A percentile compares a stretch with the other conserved stretches of the same genome.
Conservation (phyloP, 2,329 filamentous ascomycete genomes). For the Capronia coronata region DNA sequence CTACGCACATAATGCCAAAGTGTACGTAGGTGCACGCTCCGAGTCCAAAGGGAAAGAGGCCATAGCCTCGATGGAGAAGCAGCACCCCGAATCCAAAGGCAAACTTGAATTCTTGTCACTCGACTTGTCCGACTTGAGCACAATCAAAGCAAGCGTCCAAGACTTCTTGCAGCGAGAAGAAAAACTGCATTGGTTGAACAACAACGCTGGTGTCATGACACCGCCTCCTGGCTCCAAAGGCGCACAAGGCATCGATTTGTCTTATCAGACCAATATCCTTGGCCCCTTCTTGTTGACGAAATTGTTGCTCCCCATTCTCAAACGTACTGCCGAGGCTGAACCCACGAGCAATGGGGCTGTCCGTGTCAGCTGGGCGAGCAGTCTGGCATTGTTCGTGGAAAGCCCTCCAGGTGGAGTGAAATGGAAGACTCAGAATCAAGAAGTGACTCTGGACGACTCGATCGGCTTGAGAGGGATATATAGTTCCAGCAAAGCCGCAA, state of each 20-base stretch:
- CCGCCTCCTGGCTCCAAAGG: slow-evolving; percentile 33
- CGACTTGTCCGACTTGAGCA: slow-evolving; percentile 28
- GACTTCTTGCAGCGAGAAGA: slow-evolving; percentile 29
- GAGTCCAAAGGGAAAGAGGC: slow-evolving; percentile 36
- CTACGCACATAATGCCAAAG: slow-evolving; percentile 39
- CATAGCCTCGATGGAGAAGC: slow-evolving; percentile 37
- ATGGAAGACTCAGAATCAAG: slow-evolving; percentile 13
- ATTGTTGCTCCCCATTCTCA: slow-evolving; percentile 34
- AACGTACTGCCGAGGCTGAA: slow-evolving; percentile 26
- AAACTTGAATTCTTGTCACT: slow-evolving; percentile 35
- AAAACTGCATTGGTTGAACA: slow-evolving; percentile 32
- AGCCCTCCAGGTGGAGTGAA: slow-evolving; percentile 5
- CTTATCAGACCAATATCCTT: slow-evolving; percentile 36
- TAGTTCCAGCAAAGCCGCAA: slow-evolving; percentile 4
- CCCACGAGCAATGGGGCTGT: slow-evolving; percentile 19
- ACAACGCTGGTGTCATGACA: slow-evolving; percentile 36
- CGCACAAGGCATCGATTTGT: slow-evolving; percentile 35
- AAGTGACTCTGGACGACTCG: slow-evolving; percentile 10
- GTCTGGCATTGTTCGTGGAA: slow-evolving; percentile 9
- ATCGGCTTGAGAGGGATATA: slow-evolving; percentile 2
- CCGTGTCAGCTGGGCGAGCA: slow-evolving; percentile 32
- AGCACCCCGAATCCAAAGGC: slow-evolving; percentile 31
- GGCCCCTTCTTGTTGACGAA: slow-evolving; percentile 38
- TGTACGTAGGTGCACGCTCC: slow-evolving; percentile 42
- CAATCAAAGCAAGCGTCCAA: slow-evolving; percentile 25